Percentiles rank a stretch among this genome's conserved stretches.
Evolutionary conservation across 345 rosid species (phyloP).

Genomic region (Excoecaria cochinchinensis): DNA sequence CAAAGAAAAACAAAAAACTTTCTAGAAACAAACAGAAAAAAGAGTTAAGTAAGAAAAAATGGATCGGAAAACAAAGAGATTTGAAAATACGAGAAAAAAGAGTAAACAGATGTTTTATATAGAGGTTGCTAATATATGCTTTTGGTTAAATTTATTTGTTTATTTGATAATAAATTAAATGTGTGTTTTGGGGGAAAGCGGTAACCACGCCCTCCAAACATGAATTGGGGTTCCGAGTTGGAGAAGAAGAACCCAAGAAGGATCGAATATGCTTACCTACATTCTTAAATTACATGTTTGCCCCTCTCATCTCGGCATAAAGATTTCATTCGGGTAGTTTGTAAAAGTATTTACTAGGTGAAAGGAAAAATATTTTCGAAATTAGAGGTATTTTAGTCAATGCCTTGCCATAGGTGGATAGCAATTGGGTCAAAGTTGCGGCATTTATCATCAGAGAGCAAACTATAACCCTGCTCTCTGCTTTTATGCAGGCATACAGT

Average conservation of each 20-base stretch:
- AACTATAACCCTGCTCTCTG: no score
- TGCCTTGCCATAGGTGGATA: no score
- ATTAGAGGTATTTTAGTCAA: no score
- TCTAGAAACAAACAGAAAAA: not conserved
- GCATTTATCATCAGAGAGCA: no score
- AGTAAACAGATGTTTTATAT: not conserved
- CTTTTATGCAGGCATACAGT: no score
- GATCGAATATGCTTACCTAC: not conserved
- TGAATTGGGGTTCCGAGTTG: not conserved
- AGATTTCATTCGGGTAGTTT: no score
- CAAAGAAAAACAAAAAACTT: not conserved
- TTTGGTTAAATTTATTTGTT: no score
- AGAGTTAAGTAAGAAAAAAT: not conserved
- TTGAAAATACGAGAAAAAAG: not conserved
- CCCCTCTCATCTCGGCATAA: not conserved
- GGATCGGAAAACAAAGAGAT: not conserved
- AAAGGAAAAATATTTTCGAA: no score
- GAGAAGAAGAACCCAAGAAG: not conserved
- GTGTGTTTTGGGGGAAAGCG: no score
- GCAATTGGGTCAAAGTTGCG: no score
- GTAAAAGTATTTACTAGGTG: no score
- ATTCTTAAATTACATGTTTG: not conserved
- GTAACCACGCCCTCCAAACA: not conserved
- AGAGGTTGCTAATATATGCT: not conserved
- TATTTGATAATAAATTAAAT: no score